A percentile compares a stretch with the other conserved stretches of the same genome.
These are phyloP conservation scores for Aspergillus baeticus DNA, from an alignment of 495 filamentous ascomycete species.

Conservation along the genomic window DNA sequence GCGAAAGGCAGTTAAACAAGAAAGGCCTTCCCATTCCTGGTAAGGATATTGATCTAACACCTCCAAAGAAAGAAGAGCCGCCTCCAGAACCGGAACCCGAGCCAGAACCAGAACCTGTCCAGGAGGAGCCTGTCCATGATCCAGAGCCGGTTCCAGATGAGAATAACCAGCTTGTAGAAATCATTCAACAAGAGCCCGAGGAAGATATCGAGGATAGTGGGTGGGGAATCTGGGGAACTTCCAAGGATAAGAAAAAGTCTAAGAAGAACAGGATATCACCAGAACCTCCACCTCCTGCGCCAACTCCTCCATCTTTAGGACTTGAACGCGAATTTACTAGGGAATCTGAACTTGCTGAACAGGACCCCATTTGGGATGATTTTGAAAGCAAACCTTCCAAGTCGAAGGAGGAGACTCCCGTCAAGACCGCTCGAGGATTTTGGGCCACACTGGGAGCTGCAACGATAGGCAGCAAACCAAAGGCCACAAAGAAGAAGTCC, in stretches of 20 bases:
- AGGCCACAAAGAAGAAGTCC: conserved; percentile 37
- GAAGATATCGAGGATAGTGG: conserved; percentile 31
- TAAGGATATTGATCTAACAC: conserved; percentile 32
- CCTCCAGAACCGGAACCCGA: conserved; percentile 17
- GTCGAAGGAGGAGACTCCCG: conserved; percentile 29
- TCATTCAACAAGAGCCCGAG: conserved; percentile 22
- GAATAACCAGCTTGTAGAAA: conserved; percentile 16
- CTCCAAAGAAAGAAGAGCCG: conserved; percentile 16
- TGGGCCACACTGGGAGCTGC: conserved; percentile 46
- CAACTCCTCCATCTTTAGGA: conserved; percentile 49
- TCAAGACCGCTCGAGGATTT: conserved; percentile 42
- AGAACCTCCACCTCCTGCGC: conserved; percentile 50
- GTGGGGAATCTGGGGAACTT: conserved; percentile 37
- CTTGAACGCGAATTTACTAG: conserved; percentile 38
- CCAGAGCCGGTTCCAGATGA: conserved; percentile 16
- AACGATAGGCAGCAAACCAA: conserved; percentile 32
- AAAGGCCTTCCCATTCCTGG: conserved; percentile 40
- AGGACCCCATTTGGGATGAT: conserved; percentile 40
- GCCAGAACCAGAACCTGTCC: conserved; percentile 22
- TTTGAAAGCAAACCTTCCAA: conserved; percentile 37
- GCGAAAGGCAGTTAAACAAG: conserved; percentile 34
- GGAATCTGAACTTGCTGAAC: conserved; percentile 23
- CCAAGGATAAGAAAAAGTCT: conserved; percentile 48
- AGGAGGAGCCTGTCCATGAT: conserved; percentile 6
- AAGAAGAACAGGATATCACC: conserved; percentile 38